Conservation (phyloP, 2,329 filamentous ascomycete species). For the Phialocephala sp. region DNA sequence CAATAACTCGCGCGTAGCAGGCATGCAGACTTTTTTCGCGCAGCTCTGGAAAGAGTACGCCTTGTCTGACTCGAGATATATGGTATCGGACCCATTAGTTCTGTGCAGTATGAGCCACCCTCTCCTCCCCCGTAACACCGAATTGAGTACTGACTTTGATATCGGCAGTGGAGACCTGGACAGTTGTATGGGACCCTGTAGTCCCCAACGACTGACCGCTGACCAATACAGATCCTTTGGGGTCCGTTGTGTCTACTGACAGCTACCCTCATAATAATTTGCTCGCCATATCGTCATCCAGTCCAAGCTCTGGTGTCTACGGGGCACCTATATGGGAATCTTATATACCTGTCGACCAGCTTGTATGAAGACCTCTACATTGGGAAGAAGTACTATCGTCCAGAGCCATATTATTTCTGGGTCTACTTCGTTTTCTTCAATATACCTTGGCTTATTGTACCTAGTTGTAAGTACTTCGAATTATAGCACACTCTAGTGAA, state of each 20-base stretch:
- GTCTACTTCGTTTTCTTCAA: conserved; percentile 68
- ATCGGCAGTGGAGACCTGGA: conserved; percentile 44
- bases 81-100: conserved; percentile 57
- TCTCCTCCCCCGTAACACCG: background rate
- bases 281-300: conserved; percentile 53
- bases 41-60: conserved; percentile 65
- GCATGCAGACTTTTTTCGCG: conserved; percentile 51
- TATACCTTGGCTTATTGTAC: conserved; percentile 63
- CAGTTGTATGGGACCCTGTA: conserved; percentile 44
- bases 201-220: background rate
- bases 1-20: conserved; percentile 50
- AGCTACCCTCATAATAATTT: conserved; percentile 52
- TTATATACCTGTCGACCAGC: conserved; percentile 65
- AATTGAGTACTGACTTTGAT: background rate
- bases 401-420: conserved; percentile 67
- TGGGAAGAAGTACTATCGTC: conserved; percentile 59
- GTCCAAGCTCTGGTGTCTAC: conserved; percentile 50
- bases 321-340: conserved; percentile 55
- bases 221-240: conserved; percentile 53
- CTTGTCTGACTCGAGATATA: conserved; percentile 60
- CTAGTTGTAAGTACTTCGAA: conserved; percentile 52
- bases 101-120: conserved; percentile 45
- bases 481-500: background rate
- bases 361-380: conserved; percentile 52
- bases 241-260: conserved; percentile 62